Conservation (phyloP, 225 moss, liverwort and hornwort genomes). For the Pleurozium schreberi region DNA sequence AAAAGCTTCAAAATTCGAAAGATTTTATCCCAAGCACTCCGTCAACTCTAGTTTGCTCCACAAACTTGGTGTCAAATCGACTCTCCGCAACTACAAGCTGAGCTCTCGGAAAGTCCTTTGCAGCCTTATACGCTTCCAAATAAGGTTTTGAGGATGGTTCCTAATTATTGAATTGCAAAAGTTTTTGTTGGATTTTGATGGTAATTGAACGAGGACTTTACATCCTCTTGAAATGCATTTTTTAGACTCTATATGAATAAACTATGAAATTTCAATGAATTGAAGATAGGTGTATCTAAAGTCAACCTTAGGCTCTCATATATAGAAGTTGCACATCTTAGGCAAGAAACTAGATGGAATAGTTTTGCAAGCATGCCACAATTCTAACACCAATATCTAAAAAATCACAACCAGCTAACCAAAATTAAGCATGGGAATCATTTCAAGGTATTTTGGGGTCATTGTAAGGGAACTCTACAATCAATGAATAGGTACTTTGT, state of each 20-base stretch:
- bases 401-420: too few species aligned
- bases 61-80: background rate
- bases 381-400: too few species aligned
- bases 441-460: too few species aligned
- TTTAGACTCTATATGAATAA: accelerated
- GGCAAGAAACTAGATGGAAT: background rate
- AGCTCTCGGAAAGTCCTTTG: background rate
- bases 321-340: background rate
- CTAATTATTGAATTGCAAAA: background rate
- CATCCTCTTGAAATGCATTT: too few species aligned
- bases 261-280: background rate
- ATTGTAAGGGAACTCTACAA: too few species aligned
- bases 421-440: too few species aligned
- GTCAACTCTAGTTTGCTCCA: background rate
- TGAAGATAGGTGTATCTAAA: background rate
- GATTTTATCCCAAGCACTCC: background rate
- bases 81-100: background rate
- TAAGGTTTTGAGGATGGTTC: background rate
- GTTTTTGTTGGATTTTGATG: background rate
- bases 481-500: too few species aligned
- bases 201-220: background rate
- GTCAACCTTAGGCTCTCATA: accelerated
- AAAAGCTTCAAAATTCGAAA: background rate
- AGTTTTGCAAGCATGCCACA: background rate
- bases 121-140: background rate